Conservation (phyloP, 768 basidiomycete genomes). For the Tricholoma bakamatsutake region DNA sequence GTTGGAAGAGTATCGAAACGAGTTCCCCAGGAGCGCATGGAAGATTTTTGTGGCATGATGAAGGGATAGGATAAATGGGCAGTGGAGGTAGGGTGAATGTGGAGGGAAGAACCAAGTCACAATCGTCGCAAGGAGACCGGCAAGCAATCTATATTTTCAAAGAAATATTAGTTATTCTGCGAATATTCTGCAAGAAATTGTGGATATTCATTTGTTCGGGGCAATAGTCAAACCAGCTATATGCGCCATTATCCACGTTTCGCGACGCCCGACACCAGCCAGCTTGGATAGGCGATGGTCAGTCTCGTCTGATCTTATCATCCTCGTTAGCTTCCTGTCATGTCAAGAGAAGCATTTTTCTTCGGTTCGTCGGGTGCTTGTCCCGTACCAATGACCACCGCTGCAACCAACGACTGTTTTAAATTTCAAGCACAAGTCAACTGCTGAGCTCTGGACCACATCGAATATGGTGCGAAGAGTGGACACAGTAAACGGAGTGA, state of each 20-base stretch:
- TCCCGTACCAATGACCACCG: not conserved
- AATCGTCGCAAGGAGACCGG: not conserved
- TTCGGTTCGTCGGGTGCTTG: not conserved
- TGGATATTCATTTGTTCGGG: not conserved
- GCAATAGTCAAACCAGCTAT: not conserved
- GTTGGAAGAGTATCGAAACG: slow-evolving; percentile 62
- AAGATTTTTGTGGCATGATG: slow-evolving; percentile 40
- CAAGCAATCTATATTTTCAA: slow-evolving; percentile 1
- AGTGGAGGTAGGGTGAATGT: slow-evolving; percentile 9
- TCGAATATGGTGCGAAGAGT: not conserved
- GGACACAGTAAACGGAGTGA: not conserved
- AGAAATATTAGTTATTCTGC: not conserved
- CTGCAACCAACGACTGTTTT: not conserved
- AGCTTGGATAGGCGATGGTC: slow-evolving; percentile 28
- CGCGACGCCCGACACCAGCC: slow-evolving; percentile 35
- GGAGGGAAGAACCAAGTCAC: slow-evolving; percentile 6
- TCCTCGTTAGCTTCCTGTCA: slow-evolving; percentile 41
- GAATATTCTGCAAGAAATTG: not conserved
- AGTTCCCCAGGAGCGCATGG: slow-evolving; percentile 58
- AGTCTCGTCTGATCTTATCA: slow-evolving; percentile 15
- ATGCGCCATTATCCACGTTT: slow-evolving; percentile 30
- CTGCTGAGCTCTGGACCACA: not conserved
- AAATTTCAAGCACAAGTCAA: not conserved
- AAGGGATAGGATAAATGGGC: slow-evolving; percentile 17
- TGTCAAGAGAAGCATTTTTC: slow-evolving; percentile 32